Evolutionary conservation across 129 eudicot genomes (phyloP).

Genomic region (Lonicera japonica): DNA sequence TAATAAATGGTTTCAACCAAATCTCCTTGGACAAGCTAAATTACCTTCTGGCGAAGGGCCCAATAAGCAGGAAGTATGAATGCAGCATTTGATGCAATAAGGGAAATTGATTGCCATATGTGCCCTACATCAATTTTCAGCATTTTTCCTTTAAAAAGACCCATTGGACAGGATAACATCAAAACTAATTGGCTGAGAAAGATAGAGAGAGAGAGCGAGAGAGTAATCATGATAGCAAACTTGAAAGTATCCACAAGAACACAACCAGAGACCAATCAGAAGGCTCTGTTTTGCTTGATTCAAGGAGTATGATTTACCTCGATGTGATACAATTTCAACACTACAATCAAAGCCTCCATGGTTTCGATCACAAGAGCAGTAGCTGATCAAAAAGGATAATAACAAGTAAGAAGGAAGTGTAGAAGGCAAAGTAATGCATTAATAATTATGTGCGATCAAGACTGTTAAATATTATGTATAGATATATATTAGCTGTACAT

Average conservation of each 20-base stretch:
- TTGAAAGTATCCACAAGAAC: no score
- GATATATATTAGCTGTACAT: no score
- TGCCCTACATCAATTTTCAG: constrained; percentile 68
- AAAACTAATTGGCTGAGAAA: not conserved
- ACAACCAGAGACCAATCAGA: no score
- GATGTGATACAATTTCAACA: constrained; percentile 70
- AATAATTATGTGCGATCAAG: no score
- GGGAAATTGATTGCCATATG: constrained; percentile 76
- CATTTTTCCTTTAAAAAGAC: constrained; percentile 17
- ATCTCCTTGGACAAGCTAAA: not conserved
- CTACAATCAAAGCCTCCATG: constrained; percentile 98
- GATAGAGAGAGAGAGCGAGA: no score
- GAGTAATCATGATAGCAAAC: no score
- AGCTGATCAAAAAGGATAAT: constrained; percentile 40
- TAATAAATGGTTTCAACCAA: not conserved
- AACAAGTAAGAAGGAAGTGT: constrained; percentile 7
- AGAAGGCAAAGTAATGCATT: not conserved
- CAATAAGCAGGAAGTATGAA: constrained; percentile 88
- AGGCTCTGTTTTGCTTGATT: no score
- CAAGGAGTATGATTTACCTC: constrained; percentile 36
- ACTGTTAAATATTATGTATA: no score
- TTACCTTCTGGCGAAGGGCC: constrained; percentile 83
- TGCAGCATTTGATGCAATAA: constrained; percentile 94
- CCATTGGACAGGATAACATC: constrained; percentile 8
- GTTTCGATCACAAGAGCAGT: constrained; percentile 82